Conservation (phyloP, 345 rosid species). For the Corymbia maculata region DNA sequence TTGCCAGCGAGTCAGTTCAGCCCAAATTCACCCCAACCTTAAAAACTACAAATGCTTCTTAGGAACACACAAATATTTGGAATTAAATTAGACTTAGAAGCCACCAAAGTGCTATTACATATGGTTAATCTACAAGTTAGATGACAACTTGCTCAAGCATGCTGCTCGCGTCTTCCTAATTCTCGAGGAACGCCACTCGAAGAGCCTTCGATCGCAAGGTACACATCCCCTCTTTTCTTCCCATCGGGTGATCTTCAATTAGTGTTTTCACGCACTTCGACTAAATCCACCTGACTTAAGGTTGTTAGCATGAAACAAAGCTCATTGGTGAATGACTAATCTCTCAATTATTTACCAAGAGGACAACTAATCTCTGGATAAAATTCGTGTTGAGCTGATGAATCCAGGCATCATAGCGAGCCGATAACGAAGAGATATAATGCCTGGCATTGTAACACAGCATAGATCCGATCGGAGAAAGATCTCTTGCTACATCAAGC, state of each 20-base stretch:
- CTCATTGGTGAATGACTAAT: neutral
- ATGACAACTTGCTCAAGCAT: neutral
- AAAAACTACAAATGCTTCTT: neutral
- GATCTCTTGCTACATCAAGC: neutral
- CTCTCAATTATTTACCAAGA: neutral
- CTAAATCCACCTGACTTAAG: neutral
- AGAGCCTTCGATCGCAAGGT: neutral
- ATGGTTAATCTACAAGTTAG: neutral
- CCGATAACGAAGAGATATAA: neutral
- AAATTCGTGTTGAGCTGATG: neutral
- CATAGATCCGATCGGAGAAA: neutral
- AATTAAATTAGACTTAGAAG: neutral
- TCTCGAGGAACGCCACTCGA: neutral
- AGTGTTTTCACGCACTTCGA: neutral
- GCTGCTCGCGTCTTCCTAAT: neutral
- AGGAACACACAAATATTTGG: neutral
- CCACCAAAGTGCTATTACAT: neutral
- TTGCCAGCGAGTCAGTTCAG: neutral
- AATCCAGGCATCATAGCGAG: neutral
- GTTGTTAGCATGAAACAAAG: neutral
- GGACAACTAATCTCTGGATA: neutral
- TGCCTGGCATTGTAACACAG: neutral
- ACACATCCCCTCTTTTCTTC: neutral
- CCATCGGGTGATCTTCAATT: neutral
- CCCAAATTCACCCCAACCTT: neutral